Conservation (phyloP, 352 stramenopile species). For the Globisporangium megalacanthum region DNA sequence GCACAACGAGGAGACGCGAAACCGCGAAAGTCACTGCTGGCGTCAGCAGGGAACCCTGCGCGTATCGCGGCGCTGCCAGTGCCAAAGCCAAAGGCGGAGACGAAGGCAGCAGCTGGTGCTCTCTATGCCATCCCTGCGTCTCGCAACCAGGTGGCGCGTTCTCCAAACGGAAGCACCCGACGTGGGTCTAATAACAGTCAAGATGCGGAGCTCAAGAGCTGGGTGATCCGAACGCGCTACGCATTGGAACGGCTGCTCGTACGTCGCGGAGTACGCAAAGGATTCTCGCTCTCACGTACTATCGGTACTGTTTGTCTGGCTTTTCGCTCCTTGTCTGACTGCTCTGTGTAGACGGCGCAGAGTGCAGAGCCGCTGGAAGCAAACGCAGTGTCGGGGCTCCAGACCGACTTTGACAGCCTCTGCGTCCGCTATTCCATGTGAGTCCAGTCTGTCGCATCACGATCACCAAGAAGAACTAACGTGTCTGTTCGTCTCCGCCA, state of each 20-base stretch:
- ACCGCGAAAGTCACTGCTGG: neutral
- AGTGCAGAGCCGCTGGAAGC: neutral
- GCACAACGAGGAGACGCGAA: neutral
- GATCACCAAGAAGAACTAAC: too few species aligned
- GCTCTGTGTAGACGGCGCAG: neutral
- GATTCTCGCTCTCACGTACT: too few species aligned
- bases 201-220: slow-evolving; percentile 1
- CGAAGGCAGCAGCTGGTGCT: neutral
- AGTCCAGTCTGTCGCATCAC: neutral
- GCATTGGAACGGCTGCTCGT: slow-evolving; percentile 1
- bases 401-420: slow-evolving; percentile 1
- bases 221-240: neutral
- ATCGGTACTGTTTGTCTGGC: too few species aligned
- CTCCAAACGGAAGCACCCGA: neutral
- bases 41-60: neutral
- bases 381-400: neutral
- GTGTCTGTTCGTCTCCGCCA: too few species aligned
- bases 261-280: neutral
- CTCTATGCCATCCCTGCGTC: neutral
- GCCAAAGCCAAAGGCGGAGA: too few species aligned
- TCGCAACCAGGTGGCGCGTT: neutral
- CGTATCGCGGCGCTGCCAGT: neutral
- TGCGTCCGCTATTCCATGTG: slow-evolving; percentile 8
- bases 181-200: neutral
- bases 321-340: too few species aligned